Percentiles rank a stretch among this genome's conserved stretches.
Evolutionary conservation across 371 early-diverging fungal species (phyloP).

Genomic region (Mucor velutinosus): DNA sequence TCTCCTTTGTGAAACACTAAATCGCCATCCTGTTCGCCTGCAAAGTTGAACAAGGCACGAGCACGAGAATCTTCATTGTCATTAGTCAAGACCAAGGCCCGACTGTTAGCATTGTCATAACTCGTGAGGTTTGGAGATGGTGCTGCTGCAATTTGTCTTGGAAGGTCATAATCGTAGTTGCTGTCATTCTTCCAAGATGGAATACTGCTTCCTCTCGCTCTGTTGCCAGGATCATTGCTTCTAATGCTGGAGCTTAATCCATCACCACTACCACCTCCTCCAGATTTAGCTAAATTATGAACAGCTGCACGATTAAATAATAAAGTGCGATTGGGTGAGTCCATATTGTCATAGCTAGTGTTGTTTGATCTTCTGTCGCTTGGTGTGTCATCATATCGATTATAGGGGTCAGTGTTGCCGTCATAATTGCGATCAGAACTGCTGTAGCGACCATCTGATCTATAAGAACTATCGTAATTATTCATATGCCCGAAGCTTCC

Average conservation of each 20-base stretch:
- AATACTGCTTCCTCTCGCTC: neutral
- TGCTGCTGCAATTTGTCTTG: conserved; percentile 3
- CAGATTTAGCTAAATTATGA: conserved; percentile 23
- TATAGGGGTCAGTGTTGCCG: neutral
- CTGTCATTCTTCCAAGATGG: conserved; percentile 2
- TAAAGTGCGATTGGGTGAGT: neutral
- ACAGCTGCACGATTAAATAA: conserved; percentile 37
- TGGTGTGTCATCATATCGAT: neutral
- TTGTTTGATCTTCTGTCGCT: neutral
- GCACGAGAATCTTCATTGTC: conserved; percentile 42
- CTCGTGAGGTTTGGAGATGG: neutral
- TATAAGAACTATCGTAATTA: neutral
- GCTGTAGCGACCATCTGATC: neutral
- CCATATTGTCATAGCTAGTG: neutral
- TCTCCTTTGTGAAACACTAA: conserved; percentile 80
- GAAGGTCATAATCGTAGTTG: conserved; percentile 1
- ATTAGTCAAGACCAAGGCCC: conserved; percentile 14
- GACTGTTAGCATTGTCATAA: neutral
- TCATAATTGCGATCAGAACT: conserved; percentile 1
- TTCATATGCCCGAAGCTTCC: conserved; percentile 6
- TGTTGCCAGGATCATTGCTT: neutral
- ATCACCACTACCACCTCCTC: neutral
- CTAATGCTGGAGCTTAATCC: neutral
- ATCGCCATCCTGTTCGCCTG: conserved; percentile 76
- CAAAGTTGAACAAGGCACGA: conserved; percentile 79